Evolutionary conservation across 805 yeast genomes (phyloP), one percentile per base, ranked within the genome.

Genomic region (Metschnikowia similis): DNA sequence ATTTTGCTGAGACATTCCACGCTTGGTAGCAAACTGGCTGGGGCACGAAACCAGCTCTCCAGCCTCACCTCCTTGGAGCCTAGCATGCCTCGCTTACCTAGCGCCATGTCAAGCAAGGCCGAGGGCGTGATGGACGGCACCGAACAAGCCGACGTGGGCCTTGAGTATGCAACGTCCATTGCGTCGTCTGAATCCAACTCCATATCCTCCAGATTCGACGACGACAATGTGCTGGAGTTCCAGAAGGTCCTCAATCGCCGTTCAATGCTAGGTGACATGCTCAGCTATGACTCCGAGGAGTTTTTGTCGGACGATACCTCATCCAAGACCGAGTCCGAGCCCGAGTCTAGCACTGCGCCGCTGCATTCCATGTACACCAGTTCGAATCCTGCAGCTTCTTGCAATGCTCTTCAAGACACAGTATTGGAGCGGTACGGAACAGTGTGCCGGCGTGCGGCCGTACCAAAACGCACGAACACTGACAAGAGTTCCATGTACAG

Each of bases 201-300:
- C 14, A 16, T 27, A 8, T 6, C 14, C 5, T 43, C 39, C 14
- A 13, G 14, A 5, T 27, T 14, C n/a, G 46, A 35, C 3, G 45
- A 21, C 14, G 40, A 35, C 35, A 42, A 41, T 14, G 59, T 59
- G 9, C 66, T 63, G 45, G 65, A 61, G 45, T 66, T 72, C 53
- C 54, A 59, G 52, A 43, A 56, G 53, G 37, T 61, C 50, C 50
- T 56, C 45, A 69, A 73, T 49, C 65, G 78, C 47, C 65, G 70
- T 48, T 71, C 76, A 9, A 66, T 73, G 57, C 59, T 73, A 53
- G 74, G 76, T 31, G 76, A 73, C 9, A 72, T 73, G 78, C 61
- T 73, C 48, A 77, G 72, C 47, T 71, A 73, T 54, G 66, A 64
- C n/a, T 71, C 76, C 8, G 68, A 64, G 31, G 57, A 55, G 16